Base-by-base conservation (phyloP, 768 basidiomycete species). In the Boletus edulis region DNA sequence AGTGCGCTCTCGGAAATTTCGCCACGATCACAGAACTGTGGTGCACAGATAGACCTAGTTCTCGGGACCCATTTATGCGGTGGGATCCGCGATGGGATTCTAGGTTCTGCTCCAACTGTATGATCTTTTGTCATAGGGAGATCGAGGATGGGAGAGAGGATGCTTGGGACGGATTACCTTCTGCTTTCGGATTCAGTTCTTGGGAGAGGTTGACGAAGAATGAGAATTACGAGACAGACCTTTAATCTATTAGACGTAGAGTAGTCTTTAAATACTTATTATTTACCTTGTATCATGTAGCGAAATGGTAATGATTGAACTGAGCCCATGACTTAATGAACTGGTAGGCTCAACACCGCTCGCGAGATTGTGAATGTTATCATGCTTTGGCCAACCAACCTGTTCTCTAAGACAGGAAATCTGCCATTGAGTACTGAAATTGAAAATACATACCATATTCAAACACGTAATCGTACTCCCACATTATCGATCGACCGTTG, bases 61-160 rank as follows among this genome's bases (percentile, higher is more conserved):
- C 54, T n/a, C 58, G 64, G 22, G 61, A 65, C 6, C 64, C 64
- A 1, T 65, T 65, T 46, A 15, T 66, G n/a, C 55, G 61, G 12
- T 65, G 64, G 64, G 54, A 63, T 29, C 52, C 58, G 14, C 50
- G 45, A 17, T 65, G 64, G 64, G 64, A 65, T 46, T 15, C 50
- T 3, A 46, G 64, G 38, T 66, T 65, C 17, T 65, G 64, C 38
- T 24, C 51, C 15, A 52, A 48, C 9, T 65, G 64, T 29, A 56
- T 47, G 56, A 22, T 65, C 29, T 60, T 63, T 47, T 66, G 61
- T 53, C 64, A 66, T 1, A 52, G 64, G 46, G 61, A 66, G 49
- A 66, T 66, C 11, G 64, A 65, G 37, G 64, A 65, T 27, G 64
- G 61, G 20, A 59, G 64, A 44, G 64, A 66, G 38, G 64, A 65